Percentiles rank a stretch among this genome's conserved stretches.
Evolutionary conservation across 2,329 filamentous ascomycete genomes (phyloP).

Genomic region (Cordyceps militaris): DNA sequence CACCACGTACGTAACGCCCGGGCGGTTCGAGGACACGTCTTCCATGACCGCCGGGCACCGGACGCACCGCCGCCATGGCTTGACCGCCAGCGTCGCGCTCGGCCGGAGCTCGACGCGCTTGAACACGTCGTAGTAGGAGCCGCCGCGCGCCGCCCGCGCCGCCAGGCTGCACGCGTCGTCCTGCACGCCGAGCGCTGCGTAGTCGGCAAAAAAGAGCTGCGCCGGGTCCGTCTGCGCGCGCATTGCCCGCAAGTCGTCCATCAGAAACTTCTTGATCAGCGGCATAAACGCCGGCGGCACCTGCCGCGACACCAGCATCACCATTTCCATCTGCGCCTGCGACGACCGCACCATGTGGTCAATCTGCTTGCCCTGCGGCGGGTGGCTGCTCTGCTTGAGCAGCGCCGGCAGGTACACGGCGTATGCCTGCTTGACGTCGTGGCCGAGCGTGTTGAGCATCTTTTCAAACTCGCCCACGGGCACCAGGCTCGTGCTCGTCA

Average conservation of each 20-base stretch:
- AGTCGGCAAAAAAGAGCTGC: conserved; percentile 66
- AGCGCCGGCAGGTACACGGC: conserved; percentile 37
- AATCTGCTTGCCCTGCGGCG: conserved; percentile 36
- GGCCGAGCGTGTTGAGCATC: conserved; percentile 44
- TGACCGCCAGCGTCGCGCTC: conserved; percentile 11
- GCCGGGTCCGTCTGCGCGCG: conserved; percentile 55
- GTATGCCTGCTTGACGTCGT: conserved; percentile 46
- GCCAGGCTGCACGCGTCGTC: conserved; percentile 46
- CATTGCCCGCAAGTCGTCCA: conserved; percentile 50
- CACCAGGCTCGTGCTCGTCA: conserved; percentile 45
- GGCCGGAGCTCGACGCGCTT: conserved; percentile 46
- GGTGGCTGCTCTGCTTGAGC: conserved; percentile 37
- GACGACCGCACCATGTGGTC: conserved; percentile 38
- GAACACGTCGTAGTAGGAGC: conserved; percentile 45
- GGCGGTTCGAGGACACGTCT: conserved; percentile 41
- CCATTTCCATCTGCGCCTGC: conserved; percentile 44
- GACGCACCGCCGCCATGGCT: conserved; percentile 36
- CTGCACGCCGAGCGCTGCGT: conserved; percentile 58
- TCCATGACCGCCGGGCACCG: conserved; percentile 62
- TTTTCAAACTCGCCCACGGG: conserved; percentile 56
- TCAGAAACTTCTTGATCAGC: conserved; percentile 61
- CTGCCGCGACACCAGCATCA: conserved; percentile 42
- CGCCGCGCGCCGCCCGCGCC: conserved; percentile 27
- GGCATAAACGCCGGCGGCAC: conserved; percentile 41
- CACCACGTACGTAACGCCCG: conserved; percentile 47